These are phyloP conservation scores for Daedaleopsis sinensis DNA, from an alignment of 768 basidiomycete genomes.

Conservation along the genomic window DNA sequence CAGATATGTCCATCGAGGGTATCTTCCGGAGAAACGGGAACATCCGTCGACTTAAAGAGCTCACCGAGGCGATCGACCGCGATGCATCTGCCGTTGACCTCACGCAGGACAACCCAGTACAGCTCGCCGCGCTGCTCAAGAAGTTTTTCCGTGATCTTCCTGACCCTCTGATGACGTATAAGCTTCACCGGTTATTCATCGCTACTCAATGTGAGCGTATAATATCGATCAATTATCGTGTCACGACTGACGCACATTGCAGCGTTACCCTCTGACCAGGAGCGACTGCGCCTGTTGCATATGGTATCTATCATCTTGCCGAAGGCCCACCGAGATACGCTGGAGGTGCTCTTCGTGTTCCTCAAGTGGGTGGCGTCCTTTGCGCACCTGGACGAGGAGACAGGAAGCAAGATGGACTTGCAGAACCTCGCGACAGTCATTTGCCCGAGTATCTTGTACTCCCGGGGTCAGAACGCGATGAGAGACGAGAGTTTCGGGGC, in stretches of 20 bases:
- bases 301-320: conserved; percentile 86
- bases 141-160: conserved; percentile 96
- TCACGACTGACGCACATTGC: conserved; percentile 22
- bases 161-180: conserved; percentile 94
- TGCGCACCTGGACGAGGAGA: conserved; percentile 66
- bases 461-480: conserved; percentile 80
- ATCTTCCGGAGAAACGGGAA: conserved; percentile 99
- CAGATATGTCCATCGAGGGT: conserved; percentile 99
- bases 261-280: conserved; percentile 76
- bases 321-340: conserved; percentile 92
- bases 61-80: conserved; percentile 92
- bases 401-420: conserved; percentile 84
- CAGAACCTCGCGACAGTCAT: conserved; percentile 96
- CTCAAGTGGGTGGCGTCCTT: conserved; percentile 99
- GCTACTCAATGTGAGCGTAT: conserved; percentile 78
- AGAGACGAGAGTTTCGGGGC: conserved; percentile 92
- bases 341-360: conserved; percentile 98
- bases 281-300: conserved; percentile 84
- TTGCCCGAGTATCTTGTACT: conserved; percentile 96
- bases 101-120: conserved; percentile 93
- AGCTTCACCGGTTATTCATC: conserved; percentile 86
- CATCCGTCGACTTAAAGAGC: conserved; percentile 88
- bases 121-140: conserved; percentile 94
- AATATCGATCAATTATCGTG: background rate
- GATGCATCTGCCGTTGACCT: conserved; percentile 91